Evolutionary conservation across 805 yeast genomes (phyloP), one percentile per base, ranked within the genome.

Genomic region (Schwanniomyces polymorphus): DNA sequence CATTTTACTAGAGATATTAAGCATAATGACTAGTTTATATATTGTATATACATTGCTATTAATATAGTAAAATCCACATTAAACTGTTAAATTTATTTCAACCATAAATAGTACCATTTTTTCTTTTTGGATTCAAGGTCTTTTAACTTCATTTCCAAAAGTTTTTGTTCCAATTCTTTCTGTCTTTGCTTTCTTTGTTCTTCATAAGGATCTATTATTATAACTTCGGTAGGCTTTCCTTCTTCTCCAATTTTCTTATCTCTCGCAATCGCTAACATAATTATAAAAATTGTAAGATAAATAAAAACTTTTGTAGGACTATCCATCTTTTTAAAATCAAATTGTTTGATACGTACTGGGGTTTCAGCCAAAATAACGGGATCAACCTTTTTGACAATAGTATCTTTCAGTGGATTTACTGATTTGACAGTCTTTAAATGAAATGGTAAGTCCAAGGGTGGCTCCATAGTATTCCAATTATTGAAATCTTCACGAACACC

Each of bases 371-470:
- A 69, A 27, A 65, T 59, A 10, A 80, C 78, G 27, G 71, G 70
- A 23, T 61, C 62, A 17, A 78, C 59, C 49, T 61, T 68, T 21
- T 64, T 56, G 21, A 67, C 53, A 3, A 65, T 57, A 12, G 68
- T 59, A 18, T 47, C 39, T 1, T 59, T 41, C 6, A 42, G 35
- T 1, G 78, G 76, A 3, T 44, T 48, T 2, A 59, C 41, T 7
- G 64, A 53, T 35, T 56, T 53, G 11, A 59, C 46, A 2, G 68
- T 56, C 1, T 84, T 81, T 3, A 69, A 42, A 23, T 61, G 59
- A 58, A 84, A 84, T 1, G 88, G 86, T 46, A 85, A 67, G 60
- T 85, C 90, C 41, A 74, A 76, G 0, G 88, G 91, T 7, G 72
- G 61, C 4, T 58, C 63, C 25, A 55, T 52, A n/a, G 72, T 61